Conservation (phyloP, 768 basidiomycete genomes). For the Lactarius evosmus region DNA sequence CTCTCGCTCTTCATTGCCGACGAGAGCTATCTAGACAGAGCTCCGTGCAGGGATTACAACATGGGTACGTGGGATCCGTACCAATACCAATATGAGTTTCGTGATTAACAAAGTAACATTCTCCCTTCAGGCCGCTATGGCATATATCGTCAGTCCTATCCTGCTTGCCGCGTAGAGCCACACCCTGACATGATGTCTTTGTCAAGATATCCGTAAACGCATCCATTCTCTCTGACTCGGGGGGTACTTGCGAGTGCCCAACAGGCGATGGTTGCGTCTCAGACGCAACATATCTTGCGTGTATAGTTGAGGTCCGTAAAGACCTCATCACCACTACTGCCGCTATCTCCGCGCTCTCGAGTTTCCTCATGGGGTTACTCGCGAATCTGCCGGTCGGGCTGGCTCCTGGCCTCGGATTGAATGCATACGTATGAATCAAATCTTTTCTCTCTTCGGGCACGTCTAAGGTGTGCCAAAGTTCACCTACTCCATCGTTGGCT, state of each 20-base stretch:
- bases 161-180: constrained; percentile 2
- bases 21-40: constrained; percentile 52
- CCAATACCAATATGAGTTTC: constrained; percentile 1
- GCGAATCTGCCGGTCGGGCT: constrained; percentile 90
- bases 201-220: constrained; percentile 81
- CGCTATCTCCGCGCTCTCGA: constrained; percentile 68
- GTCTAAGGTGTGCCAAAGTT: constrained; percentile 47
- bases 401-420: constrained; percentile 81
- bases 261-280: constrained; percentile 51
- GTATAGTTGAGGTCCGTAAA: constrained; percentile 55
- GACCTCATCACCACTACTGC: constrained; percentile 85
- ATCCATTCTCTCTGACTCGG: constrained; percentile 68
- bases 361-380: constrained; percentile 77
- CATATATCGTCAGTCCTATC: constrained; percentile 59
- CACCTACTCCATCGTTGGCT: constrained; percentile 84
- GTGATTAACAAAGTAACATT: constrained; percentile 15
- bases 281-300: constrained; percentile 53
- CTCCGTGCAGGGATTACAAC: constrained; percentile 77
- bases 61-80: constrained; percentile 51
- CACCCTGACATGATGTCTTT: neutral
- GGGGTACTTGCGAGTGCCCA: constrained; percentile 79
- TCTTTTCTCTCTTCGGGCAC: neutral
- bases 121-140: constrained; percentile 63
- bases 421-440: constrained; percentile 60
- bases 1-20: neutral